These are phyloP conservation scores for Oryza glumipatula DNA, from an alignment of 176 grass and related monocot genomes.

Conservation along the genomic window DNA sequence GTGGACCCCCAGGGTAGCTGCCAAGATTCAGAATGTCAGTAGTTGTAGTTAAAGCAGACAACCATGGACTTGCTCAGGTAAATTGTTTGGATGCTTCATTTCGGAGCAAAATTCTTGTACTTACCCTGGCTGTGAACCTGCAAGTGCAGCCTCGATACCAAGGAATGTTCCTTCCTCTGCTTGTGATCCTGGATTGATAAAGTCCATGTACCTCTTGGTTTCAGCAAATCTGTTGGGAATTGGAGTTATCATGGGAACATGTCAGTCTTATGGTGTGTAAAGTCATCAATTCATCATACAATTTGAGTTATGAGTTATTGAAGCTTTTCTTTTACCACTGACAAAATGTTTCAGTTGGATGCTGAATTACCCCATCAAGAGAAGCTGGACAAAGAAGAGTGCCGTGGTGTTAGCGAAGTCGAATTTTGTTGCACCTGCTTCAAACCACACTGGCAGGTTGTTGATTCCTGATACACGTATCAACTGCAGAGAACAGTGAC, in stretches of 20 bases:
- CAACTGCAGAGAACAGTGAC: constrained; percentile 47
- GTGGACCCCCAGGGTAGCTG: constrained; percentile 84
- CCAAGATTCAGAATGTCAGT: not conserved
- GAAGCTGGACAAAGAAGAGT: constrained; percentile 83
- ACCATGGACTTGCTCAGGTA: not conserved
- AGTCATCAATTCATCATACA: constrained; percentile 25
- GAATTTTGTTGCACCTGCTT: constrained; percentile 81
- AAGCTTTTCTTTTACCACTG: not conserved
- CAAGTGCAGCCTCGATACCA: constrained; percentile 78
- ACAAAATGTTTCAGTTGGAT: constrained; percentile 14
- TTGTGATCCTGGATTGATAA: constrained; percentile 72
- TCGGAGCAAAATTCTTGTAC: not conserved
- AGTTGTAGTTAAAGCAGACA: constrained; percentile 20
- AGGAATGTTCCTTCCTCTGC: constrained; percentile 83
- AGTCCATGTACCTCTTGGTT: constrained; percentile 95
- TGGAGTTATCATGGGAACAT: constrained; percentile 8
- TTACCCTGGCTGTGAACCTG: constrained; percentile 74
- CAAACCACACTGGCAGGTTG: constrained; percentile 86
- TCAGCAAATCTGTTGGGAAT: constrained; percentile 65
- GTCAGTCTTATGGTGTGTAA: constrained; percentile 30
- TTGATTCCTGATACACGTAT: constrained; percentile 74
- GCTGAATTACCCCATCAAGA: constrained; percentile 89
- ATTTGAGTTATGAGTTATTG: constrained; percentile 3
- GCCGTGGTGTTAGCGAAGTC: constrained; percentile 63
- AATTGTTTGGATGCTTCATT: not conserved